These are phyloP conservation scores for Kwoniella mangroviensis DNA, from an alignment of 768 basidiomycete genomes.

Conservation along the genomic window DNA sequence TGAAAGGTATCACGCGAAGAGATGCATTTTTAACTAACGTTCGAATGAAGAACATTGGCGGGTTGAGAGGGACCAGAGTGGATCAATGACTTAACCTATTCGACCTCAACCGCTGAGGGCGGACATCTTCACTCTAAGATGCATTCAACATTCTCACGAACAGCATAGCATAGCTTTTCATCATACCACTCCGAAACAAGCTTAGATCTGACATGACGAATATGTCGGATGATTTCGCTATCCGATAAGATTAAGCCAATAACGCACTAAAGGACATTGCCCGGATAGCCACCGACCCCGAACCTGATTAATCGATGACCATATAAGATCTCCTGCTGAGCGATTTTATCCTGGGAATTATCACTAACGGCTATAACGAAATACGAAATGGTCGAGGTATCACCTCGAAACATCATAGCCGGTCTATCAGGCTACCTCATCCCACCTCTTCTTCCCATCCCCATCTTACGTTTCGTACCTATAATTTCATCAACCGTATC, in stretches of 20 bases:
- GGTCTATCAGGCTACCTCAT: constrained; percentile 13
- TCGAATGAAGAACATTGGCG: too few species aligned
- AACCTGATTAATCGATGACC: neutral
- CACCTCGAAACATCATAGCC: constrained; percentile 4
- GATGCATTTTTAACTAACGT: neutral
- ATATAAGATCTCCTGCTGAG: neutral
- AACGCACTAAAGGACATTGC: neutral
- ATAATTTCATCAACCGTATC: constrained; percentile 11
- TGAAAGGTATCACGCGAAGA: neutral
- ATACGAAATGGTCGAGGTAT: constrained; percentile 9
- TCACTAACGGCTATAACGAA: neutral
- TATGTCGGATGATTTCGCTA: neutral
- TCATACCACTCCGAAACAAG: neutral
- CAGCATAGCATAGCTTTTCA: neutral
- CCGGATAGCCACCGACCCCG: neutral
- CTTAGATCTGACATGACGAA: neutral
- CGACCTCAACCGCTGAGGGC: too few species aligned
- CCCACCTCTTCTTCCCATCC: constrained; percentile 7
- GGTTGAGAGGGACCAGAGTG: too few species aligned
- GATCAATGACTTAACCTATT: too few species aligned
- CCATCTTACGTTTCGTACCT: neutral
- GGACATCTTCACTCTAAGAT: too few species aligned
- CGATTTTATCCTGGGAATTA: neutral
- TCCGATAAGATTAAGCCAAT: neutral
- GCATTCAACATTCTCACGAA: too few species aligned